Evolutionary conservation across 805 yeast genomes (phyloP).

Genomic region (Zygosaccharomyces bailii): DNA sequence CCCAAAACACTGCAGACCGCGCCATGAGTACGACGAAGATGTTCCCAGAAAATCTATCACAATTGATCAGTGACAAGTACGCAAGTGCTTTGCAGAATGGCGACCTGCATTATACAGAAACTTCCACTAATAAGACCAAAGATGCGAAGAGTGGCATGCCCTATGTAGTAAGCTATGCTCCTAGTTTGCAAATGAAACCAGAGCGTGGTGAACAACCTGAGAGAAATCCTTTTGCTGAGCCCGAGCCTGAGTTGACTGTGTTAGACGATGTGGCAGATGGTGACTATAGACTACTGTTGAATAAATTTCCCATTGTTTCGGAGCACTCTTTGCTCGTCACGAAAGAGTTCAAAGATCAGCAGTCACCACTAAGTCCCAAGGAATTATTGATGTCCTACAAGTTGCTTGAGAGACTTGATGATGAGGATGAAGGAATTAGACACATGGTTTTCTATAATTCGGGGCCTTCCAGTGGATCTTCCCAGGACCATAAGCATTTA

Average conservation of each 20-base stretch:
- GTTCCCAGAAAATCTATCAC: conserved; percentile 41
- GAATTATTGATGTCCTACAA: conserved; percentile 62
- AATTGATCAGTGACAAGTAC: conserved; percentile 41
- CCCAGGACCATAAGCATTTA: conserved; percentile 88
- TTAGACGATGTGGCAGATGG: conserved; percentile 45
- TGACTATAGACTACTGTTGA: conserved; percentile 63
- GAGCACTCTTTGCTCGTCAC: conserved; percentile 80
- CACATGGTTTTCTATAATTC: conserved; percentile 86
- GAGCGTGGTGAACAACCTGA: conserved; percentile 36
- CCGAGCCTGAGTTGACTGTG: conserved; percentile 72
- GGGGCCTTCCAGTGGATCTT: conserved; percentile 89
- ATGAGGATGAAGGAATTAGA: conserved; percentile 39
- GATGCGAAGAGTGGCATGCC: conserved; percentile 33
- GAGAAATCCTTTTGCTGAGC: conserved; percentile 71
- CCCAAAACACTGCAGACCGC: background rate
- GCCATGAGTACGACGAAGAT: conserved; percentile 1
- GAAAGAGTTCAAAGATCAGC: conserved; percentile 67
- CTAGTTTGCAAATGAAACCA: conserved; percentile 38
- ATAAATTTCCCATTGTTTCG: conserved; percentile 82
- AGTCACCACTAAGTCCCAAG: conserved; percentile 62
- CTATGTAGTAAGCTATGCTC: conserved; percentile 34
- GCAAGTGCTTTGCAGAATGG: conserved; percentile 47
- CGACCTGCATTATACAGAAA: conserved; percentile 50
- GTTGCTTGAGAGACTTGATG: conserved; percentile 49
- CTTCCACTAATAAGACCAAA: conserved; percentile 36